A percentile compares a stretch with the other conserved stretches of the same genome.
phyloP scores from a whole-genome alignment of 768 basidiomycete species.

The Pisolithus tinctorius region DNA sequence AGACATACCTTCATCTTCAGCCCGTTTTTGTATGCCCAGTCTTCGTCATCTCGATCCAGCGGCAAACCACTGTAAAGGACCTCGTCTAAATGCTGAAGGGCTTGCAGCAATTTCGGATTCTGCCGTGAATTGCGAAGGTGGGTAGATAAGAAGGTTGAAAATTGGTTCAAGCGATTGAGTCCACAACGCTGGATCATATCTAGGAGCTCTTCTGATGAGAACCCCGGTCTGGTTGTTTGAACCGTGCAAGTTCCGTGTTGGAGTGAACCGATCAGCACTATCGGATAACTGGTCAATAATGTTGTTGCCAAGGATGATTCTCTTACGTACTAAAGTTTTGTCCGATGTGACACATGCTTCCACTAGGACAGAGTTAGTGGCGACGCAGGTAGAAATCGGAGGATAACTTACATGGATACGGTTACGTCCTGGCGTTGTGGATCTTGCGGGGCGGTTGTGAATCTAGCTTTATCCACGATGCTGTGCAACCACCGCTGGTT shows the following conservation, averaged over 20 bases:
- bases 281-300: slow-evolving; percentile 7
- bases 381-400: slow-evolving; percentile 12
- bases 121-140: slow-evolving; percentile 56
- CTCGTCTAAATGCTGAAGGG: slow-evolving; percentile 53
- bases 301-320: slow-evolving; percentile 17
- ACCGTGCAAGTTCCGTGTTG: slow-evolving; percentile 70
- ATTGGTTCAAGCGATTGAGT: slow-evolving; percentile 72
- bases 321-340: slow-evolving; percentile 62
- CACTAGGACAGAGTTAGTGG: slow-evolving; percentile 42
- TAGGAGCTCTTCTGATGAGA: slow-evolving; percentile 60
- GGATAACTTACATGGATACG: slow-evolving; percentile 57
- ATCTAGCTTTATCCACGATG: slow-evolving; percentile 54
- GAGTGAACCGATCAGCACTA: slow-evolving; percentile 66
- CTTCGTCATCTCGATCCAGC: slow-evolving; percentile 60
- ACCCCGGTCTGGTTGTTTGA: slow-evolving; percentile 60
- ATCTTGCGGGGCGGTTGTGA: slow-evolving; percentile 42
- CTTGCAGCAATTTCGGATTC: slow-evolving; percentile 53
- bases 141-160: slow-evolving; percentile 57
- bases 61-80: slow-evolving; percentile 62
- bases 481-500: slow-evolving; percentile 59
- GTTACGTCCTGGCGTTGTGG: slow-evolving; percentile 58
- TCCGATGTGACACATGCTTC: slow-evolving; percentile 79
- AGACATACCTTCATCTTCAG: slow-evolving; percentile 54
- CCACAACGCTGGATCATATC: slow-evolving; percentile 64
- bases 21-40: slow-evolving; percentile 59